A percentile compares a stretch with the other conserved stretches of the same genome.
Evolutionary conservation across 331 rosid genomes (phyloP).

Genomic region (Dryas integrifolia): DNA sequence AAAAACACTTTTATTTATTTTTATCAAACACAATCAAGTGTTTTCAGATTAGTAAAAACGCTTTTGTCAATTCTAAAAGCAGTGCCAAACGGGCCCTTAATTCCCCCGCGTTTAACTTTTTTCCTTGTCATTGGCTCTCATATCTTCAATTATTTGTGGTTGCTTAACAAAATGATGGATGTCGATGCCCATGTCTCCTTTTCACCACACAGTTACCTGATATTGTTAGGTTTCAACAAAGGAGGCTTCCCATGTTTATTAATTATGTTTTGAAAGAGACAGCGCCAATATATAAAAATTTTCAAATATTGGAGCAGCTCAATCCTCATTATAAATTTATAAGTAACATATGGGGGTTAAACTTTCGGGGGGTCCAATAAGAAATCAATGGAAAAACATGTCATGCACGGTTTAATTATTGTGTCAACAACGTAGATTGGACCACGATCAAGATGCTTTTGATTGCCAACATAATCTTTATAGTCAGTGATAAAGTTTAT

Average conservation of each 20-base stretch:
- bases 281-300: constrained; percentile 8
- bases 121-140: constrained; percentile 33
- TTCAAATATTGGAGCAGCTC: constrained; percentile 5
- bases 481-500: constrained; percentile 1
- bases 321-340: constrained; percentile 2
- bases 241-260: constrained; percentile 14
- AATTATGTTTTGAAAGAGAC: constrained; percentile 22
- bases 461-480: constrained; percentile 12
- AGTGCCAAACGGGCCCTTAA: too few species aligned
- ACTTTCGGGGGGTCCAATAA: constrained; percentile 23
- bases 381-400: constrained; percentile 18
- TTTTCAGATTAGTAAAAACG: too few species aligned
- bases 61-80: too few species aligned
- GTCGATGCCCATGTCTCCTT: constrained; percentile 36
- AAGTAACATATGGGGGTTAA: constrained; percentile 3
- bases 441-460: constrained; percentile 9
- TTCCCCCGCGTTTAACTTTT: background rate
- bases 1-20: too few species aligned
- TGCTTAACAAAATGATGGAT: constrained; percentile 46
- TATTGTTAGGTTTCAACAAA: constrained; percentile 26
- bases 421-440: constrained; percentile 20
- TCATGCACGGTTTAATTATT: constrained; percentile 23
- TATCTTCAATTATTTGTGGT: constrained; percentile 57
- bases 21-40: too few species aligned
- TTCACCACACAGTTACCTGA: constrained; percentile 31